Percentiles rank a stretch among this genome's conserved stretches.
Conservation (phyloP, 768 basidiomycete genomes). For the Galerina marginata region DNA sequence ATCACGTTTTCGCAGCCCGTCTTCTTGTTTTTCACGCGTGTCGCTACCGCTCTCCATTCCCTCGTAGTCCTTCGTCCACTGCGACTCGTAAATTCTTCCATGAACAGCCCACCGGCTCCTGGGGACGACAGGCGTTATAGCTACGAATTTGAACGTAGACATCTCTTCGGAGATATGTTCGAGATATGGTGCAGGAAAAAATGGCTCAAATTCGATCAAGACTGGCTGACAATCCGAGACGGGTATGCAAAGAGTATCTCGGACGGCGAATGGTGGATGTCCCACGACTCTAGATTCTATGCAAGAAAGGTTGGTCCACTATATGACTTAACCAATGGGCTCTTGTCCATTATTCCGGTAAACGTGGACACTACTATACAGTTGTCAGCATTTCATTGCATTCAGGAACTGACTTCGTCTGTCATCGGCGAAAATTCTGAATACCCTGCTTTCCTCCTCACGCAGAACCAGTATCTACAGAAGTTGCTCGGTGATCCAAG, state of each 20-base stretch:
- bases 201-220: background rate
- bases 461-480: background rate
- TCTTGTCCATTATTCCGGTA: background rate
- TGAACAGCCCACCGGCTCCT: too few species aligned
- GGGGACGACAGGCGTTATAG: too few species aligned
- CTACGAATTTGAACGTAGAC: background rate
- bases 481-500: background rate
- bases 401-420: background rate
- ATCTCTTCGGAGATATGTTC: background rate
- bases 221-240: background rate
- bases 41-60: background rate
- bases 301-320: background rate
- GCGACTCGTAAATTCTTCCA: background rate
- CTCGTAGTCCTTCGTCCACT: background rate
- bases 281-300: background rate
- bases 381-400: background rate
- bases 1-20: background rate
- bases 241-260: slow-evolving; percentile 2
- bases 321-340: background rate
- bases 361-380: background rate
- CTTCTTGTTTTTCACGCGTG: background rate
- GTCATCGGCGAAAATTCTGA: background rate
- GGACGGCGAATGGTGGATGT: background rate
- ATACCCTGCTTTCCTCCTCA: background rate
- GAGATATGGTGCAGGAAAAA: background rate